Conservation (phyloP, 1,284 basidiomycete species). For the Austropuccinia psidii region DNA sequence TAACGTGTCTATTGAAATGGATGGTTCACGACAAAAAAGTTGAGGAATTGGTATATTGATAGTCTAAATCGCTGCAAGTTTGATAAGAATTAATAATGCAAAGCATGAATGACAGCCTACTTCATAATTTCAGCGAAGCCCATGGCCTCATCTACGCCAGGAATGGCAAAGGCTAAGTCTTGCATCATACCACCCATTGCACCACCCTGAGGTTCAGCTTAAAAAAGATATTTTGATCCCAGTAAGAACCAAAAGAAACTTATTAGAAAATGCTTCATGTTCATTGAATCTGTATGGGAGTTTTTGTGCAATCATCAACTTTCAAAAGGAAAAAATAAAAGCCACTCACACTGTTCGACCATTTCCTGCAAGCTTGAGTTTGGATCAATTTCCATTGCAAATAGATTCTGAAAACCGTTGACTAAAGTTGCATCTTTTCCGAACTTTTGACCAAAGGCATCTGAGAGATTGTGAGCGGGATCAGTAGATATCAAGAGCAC, state of each 20-base stretch:
- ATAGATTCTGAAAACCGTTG: constrained; percentile 94
- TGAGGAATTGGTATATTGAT: not conserved
- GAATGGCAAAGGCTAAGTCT: constrained; percentile 96
- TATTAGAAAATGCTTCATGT: not conserved
- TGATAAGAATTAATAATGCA: constrained; percentile 1
- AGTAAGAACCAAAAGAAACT: not conserved
- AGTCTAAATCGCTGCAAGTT: no score
- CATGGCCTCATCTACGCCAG: constrained; percentile 99
- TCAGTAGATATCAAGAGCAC: constrained; percentile 95
- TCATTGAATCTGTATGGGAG: not conserved
- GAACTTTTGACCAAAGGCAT: constrained; percentile 98
- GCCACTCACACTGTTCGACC: constrained; percentile 79
- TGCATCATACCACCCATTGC: constrained; percentile 99
- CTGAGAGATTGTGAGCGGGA: constrained; percentile 96
- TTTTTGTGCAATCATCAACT: not conserved
- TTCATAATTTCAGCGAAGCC: constrained; percentile 99
- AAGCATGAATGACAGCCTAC: constrained; percentile 51
- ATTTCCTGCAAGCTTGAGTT: constrained; percentile 96
- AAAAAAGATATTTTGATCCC: not conserved
- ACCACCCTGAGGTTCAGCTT: constrained; percentile 67
- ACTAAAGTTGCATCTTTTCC: constrained; percentile 99
- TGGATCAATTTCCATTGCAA: constrained; percentile 98
- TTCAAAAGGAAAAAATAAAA: not conserved
- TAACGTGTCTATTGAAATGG: constrained; percentile 67
- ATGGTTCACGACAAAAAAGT: not conserved